A percentile compares a stretch with the other conserved stretches of the same genome.
These are phyloP conservation scores for Neocallimastix lanati DNA, from an alignment of 192 early-diverging fungal genomes.

Conservation along the genomic window DNA sequence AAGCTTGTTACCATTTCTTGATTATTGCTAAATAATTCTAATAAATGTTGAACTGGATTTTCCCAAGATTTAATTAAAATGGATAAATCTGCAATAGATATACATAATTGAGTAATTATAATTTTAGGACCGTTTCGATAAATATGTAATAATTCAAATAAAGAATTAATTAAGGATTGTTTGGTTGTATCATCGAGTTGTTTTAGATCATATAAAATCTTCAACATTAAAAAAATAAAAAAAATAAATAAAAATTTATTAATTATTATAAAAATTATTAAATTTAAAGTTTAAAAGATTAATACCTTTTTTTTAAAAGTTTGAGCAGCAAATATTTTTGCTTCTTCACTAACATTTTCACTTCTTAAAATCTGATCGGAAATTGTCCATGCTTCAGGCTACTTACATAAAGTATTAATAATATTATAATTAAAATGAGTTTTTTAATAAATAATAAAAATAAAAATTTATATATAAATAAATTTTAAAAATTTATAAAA, in stretches of 20 bases:
- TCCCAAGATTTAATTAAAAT: slow-evolving; percentile 64
- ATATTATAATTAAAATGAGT: no score
- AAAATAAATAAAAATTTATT: no score
- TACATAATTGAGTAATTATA: slow-evolving; percentile 61
- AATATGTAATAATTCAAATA: slow-evolving; percentile 46
- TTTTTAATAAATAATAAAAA: background rate
- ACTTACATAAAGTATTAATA: no score
- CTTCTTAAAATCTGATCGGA: slow-evolving; percentile 50
- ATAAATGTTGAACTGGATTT: slow-evolving; percentile 57
- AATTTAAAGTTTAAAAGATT: background rate
- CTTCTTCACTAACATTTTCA: slow-evolving; percentile 28
- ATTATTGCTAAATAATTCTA: slow-evolving; percentile 40
- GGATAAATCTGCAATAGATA: slow-evolving; percentile 67
- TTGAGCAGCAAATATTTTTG: slow-evolving; percentile 78
- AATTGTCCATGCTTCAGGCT: slow-evolving; percentile 72
- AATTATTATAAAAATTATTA: background rate
- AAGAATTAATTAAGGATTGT: slow-evolving; percentile 51
- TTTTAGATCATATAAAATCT: slow-evolving; percentile 62
- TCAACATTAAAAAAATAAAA: no score
- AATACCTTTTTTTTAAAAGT: slow-evolving; percentile 72
- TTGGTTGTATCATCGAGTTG: slow-evolving; percentile 50
- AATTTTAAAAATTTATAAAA: no score
- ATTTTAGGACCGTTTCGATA: slow-evolving; percentile 34
- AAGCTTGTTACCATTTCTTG: slow-evolving; percentile 41
- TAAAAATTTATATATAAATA: background rate